Base-by-base conservation (phyloP, 2,329 filamentous ascomycete genomes). In the Penicillium thymicola region DNA sequence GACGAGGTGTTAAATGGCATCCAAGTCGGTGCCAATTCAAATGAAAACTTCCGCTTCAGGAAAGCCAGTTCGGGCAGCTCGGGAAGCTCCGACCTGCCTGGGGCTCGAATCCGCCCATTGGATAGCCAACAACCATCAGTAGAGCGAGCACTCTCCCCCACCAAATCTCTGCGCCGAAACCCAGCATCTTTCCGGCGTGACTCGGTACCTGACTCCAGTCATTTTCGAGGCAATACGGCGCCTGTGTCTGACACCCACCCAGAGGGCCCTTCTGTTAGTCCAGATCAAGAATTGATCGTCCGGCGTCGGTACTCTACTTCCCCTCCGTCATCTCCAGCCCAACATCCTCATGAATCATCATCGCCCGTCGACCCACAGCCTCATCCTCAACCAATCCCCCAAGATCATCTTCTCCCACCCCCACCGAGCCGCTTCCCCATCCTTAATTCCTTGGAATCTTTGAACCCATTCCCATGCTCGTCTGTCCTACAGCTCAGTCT, bases 1-100 rank as follows among this genome's bases (percentile, higher is more conserved):
- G 89, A 86, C 44, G 92, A 97, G 55, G 93, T 99, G 1, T 74
- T 97, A 38, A 81, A 81, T 10, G 89, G 85, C 2, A 90, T 96
- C 73, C 87, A 89, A 64, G 86, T 83, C 37, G 87, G 89, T 2
- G 76, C 77, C 4, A 77, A 74, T 40, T 72, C 78, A 14, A 76
- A 84, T 74, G 63, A 81, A 27, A 75, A 70, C 66, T 62, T 79
- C 72, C 66, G 73, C 65, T 65, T 74, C 65, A 67, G 70, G 58
- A 65, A 72, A 60, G 51, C 64, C 54, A 68, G 69, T 42, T 65
- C 70, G 25, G 59, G 67, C 55, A 68, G 69, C 43, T 65, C 70
- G 25, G 59, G 67, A 9, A 59, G 69, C 41, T 59, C 74, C 18
- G 72, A 77, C 27, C 58, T 72, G 11, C 67, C 67, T 32, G 62